These are phyloP conservation scores for Cercospora zeae-maydis DNA, from an alignment of 2,329 filamentous ascomycete species.

Conservation along the genomic window DNA sequence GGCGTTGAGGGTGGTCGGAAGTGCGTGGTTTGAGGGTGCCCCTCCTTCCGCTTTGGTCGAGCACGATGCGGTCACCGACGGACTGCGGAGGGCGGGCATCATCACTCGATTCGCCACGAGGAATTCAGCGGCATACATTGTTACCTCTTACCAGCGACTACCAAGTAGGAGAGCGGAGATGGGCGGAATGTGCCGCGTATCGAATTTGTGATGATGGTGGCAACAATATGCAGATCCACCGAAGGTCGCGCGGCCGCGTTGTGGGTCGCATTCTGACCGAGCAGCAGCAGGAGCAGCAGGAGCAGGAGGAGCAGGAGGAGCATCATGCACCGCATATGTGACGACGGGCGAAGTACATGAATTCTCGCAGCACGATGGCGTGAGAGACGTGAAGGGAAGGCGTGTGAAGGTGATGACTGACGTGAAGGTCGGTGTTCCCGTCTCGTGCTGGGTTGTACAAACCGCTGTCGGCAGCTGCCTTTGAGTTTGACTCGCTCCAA, in stretches of 20 bases:
- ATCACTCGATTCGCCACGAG: neutral
- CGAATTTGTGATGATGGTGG: conserved; percentile 7
- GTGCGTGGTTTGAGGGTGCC: neutral
- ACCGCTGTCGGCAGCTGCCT: conserved; percentile 26
- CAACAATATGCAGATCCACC: conserved; percentile 7
- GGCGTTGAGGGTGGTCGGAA: neutral
- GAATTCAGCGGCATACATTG: neutral
- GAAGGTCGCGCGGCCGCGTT: conserved; percentile 6
- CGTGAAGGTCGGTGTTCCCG: neutral
- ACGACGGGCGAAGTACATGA: neutral
- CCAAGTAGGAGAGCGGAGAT: neutral
- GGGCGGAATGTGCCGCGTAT: conserved; percentile 14
- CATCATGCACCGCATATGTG: no score
- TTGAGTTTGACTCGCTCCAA: conserved; percentile 23
- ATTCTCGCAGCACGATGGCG: neutral
- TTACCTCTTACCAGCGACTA: neutral
- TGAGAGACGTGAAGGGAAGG: neutral
- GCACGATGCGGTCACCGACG: neutral
- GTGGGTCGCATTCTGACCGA: conserved; percentile 13
- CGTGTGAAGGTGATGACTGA: neutral
- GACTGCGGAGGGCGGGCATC: neutral
- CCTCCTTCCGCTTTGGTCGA: conserved; percentile 5
- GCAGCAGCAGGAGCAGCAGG: conserved; percentile 6
- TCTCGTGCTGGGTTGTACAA: conserved; percentile 2
- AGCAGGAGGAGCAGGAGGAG: no score